A percentile compares a stretch with the other conserved stretches of the same genome.
phyloP scores from a whole-genome alignment of 352 stramenopile species.

The Vaucheria bursata region DNA sequence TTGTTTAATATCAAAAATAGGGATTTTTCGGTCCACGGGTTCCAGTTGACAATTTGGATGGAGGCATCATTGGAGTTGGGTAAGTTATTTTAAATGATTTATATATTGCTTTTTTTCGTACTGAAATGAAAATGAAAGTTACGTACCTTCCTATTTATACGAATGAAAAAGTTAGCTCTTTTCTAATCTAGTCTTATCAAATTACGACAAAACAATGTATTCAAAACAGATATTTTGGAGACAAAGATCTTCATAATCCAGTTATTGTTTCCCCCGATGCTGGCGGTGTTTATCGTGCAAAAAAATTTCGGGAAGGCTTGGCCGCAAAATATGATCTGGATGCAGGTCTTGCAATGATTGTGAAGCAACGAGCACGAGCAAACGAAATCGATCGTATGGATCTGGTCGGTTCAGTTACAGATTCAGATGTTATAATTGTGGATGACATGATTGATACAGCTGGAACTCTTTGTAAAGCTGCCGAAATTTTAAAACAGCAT shows the following conservation, averaged over 20 bases:
- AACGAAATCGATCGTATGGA: slow-evolving; percentile 93
- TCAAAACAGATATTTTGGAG: slow-evolving; percentile 40
- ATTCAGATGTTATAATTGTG: slow-evolving; percentile 97
- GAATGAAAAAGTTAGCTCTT: neutral
- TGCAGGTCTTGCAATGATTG: slow-evolving; percentile 98
- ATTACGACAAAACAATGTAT: neutral
- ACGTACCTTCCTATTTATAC: neutral
- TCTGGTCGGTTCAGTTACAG: slow-evolving; percentile 94
- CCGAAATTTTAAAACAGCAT: slow-evolving; percentile 33
- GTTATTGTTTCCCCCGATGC: slow-evolving; percentile 98
- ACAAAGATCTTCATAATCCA: slow-evolving; percentile 95
- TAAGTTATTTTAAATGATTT: slow-evolving; percentile 64
- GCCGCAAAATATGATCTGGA: slow-evolving; percentile 93
- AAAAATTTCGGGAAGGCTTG: slow-evolving; percentile 99
- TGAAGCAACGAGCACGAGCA: slow-evolving; percentile 96
- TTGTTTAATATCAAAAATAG: slow-evolving; percentile 50
- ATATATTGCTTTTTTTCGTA: slow-evolving; percentile 16
- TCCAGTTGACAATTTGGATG: slow-evolving; percentile 97
- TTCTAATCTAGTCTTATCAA: neutral
- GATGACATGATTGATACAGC: slow-evolving; percentile 99
- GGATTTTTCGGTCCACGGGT: slow-evolving; percentile 98
- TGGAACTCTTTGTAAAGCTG: slow-evolving; percentile 56
- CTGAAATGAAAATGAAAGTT: neutral
- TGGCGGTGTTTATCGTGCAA: slow-evolving; percentile 95
- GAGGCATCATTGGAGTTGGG: slow-evolving; percentile 80